Percentiles rank a stretch among this genome's conserved stretches.
Conservation (phyloP, 2,329 filamentous ascomycete genomes). For the Penicillium sp. region DNA sequence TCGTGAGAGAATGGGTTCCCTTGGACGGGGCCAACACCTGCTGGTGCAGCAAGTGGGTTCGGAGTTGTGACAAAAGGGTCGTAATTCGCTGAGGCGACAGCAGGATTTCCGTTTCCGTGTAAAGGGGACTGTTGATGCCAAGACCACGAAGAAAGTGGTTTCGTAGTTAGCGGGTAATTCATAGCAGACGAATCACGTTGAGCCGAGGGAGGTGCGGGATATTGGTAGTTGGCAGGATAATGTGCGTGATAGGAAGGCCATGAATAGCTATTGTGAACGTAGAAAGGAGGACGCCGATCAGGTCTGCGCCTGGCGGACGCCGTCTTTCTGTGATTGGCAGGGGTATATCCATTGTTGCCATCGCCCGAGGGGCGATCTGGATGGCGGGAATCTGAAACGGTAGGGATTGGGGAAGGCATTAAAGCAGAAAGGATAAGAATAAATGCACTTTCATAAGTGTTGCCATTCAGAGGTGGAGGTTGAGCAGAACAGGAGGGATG, state of each 20-base stretch:
- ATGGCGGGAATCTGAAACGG: not conserved
- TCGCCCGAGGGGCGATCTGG: too few relatives aligned
- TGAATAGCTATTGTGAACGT: not conserved
- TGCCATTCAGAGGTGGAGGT: not conserved
- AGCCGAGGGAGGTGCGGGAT: not conserved
- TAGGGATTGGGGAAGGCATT: not conserved
- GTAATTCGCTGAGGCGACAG: constrained; percentile 58
- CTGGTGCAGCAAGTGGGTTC: constrained; percentile 57
- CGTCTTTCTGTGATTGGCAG: not conserved
- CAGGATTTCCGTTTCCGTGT: constrained; percentile 55
- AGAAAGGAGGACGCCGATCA: not conserved
- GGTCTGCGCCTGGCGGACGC: too few relatives aligned
- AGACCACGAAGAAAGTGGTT: constrained; percentile 7
- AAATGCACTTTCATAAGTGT: not conserved
- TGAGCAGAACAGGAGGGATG: not conserved
- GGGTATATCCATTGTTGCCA: not conserved
- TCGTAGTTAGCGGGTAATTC: not conserved
- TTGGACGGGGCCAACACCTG: constrained; percentile 51
- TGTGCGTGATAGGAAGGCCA: not conserved
- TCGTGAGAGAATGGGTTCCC: constrained; percentile 83
- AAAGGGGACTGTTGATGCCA: constrained; percentile 36
- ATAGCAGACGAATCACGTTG: not conserved
- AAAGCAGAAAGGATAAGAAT: not conserved
- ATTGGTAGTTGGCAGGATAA: not conserved
- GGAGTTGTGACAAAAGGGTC: constrained; percentile 69